Conservation (phyloP, 345 rosid genomes). For the Corchorus capsularis region DNA sequence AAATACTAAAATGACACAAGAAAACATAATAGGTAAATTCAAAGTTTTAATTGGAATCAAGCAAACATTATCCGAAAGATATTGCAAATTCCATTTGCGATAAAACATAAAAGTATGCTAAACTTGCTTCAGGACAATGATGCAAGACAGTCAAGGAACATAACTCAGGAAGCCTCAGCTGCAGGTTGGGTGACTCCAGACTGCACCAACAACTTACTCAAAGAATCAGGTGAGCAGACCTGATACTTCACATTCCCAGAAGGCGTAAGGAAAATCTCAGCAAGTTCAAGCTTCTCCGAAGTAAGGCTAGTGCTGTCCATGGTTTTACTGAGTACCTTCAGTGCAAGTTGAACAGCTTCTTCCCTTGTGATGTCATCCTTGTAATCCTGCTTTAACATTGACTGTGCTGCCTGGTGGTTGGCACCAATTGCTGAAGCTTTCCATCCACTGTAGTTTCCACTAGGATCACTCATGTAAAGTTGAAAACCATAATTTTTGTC, state of each 20-base stretch:
- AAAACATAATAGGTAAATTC: background rate
- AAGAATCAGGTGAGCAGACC: constrained; percentile 71
- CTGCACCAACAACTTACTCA: constrained; percentile 76
- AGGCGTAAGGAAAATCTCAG: constrained; percentile 79
- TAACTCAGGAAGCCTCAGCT: constrained; percentile 55
- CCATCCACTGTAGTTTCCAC: constrained; percentile 82
- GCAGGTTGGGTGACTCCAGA: constrained; percentile 82
- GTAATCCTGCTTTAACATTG: constrained; percentile 94
- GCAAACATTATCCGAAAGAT: background rate
- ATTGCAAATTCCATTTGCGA: background rate
- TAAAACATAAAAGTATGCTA: background rate
- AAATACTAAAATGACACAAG: background rate
- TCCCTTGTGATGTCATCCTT: constrained; percentile 88
- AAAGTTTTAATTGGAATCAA: background rate
- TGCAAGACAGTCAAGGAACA: background rate
- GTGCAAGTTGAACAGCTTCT: constrained; percentile 84
- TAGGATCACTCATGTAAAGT: constrained; percentile 82
- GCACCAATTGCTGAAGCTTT: constrained; percentile 80
- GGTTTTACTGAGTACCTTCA: constrained; percentile 93
- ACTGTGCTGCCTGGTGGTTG: constrained; percentile 92
- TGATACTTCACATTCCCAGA: constrained; percentile 86
- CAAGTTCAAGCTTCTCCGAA: constrained; percentile 90
- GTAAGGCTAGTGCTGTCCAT: constrained; percentile 99
- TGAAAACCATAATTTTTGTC: constrained; percentile 78
- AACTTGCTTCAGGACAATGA: background rate